Base-by-base conservation (phyloP, 805 yeast species). In the Yarrowia osloensis region DNA sequence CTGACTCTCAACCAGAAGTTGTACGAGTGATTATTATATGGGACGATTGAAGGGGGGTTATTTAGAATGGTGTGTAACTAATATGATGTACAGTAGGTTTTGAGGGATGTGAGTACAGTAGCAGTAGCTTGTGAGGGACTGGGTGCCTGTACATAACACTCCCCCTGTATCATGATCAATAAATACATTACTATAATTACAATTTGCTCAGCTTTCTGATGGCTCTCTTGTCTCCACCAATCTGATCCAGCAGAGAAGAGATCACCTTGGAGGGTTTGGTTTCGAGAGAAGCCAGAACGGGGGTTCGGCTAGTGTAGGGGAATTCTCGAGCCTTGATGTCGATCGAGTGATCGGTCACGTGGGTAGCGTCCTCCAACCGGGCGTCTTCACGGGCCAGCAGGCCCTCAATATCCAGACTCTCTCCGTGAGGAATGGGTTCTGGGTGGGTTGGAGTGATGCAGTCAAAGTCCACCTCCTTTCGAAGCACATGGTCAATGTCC, bases 401-500 rank as follows among this genome's bases (percentile, higher is more conserved):
- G 5, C 33, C 54, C 13, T 33, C 40, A 8, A 95, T 91, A 70
- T 86, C 86, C 17, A 90, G 73, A 0, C 91, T 85, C 74, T 89
- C 92, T 12, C 99, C 99, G 6, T 87, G 88, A 0, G 89, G 84
- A 19, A 93, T 87, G 0, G 94, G 78, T 7, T 74, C 71, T 0
- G 88, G 86, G 71, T 92, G 88, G 0, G 97, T 91, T 0, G 98
- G 97, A 0, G 99, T 96, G 2, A 91, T 81, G 77, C 98, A 94
- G 69, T 88, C 91, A 81, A 92, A 80, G 70, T 87, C 86, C n/a
- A 94, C 98, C 72, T 96, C 99, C 73, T 95, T 95, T 71, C 99
- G 81, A 71, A 96, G 78, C 4, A 94, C 89, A 69, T 83, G 85
- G 74, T 95, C 99, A 66, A 96, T 84, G 74, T 95, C 99, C 44